phyloP scores from a whole-genome alignment of 2,329 filamentous ascomycete genomes.

The Hymenoscyphus occultus region DNA sequence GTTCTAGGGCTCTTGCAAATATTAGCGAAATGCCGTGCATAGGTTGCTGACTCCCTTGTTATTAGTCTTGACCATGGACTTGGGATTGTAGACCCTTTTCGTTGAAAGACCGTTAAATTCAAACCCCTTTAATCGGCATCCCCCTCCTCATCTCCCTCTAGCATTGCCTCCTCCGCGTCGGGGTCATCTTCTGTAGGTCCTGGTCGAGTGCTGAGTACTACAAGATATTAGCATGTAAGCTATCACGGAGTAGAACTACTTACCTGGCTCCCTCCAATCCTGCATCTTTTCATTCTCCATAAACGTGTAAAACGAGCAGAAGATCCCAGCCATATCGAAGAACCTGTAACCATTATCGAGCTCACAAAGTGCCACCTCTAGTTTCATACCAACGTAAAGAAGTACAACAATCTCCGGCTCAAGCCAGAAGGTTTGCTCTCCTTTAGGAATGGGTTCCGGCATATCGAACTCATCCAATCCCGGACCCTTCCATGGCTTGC shows the following conservation, averaged over 20 bases:
- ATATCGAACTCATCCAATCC: conserved; percentile 26
- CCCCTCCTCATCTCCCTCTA: conserved; percentile 17
- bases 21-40: too few relatives aligned
- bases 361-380: conserved; percentile 53
- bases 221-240: too few relatives aligned
- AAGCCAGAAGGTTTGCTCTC: conserved; percentile 57
- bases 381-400: conserved; percentile 63
- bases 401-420: conserved; percentile 58
- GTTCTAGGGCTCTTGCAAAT: too few relatives aligned
- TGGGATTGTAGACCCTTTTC: too few relatives aligned
- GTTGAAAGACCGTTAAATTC: neutral
- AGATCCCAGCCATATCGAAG: conserved; percentile 57
- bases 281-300: conserved; percentile 69
- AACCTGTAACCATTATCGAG: conserved; percentile 61
- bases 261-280: conserved; percentile 57
- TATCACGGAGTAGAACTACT: neutral
- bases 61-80: too few relatives aligned
- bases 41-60: too few relatives aligned
- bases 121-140: neutral
- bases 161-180: conserved; percentile 27
- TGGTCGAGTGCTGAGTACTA: conserved; percentile 31
- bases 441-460: conserved; percentile 26
- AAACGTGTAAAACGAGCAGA: conserved; percentile 61
- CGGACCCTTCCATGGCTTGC: conserved; percentile 44
- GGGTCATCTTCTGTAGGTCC: conserved; percentile 35